Evolutionary conservation across 1,284 basidiomycete genomes (phyloP).

Genomic region (Boletus smithii): DNA sequence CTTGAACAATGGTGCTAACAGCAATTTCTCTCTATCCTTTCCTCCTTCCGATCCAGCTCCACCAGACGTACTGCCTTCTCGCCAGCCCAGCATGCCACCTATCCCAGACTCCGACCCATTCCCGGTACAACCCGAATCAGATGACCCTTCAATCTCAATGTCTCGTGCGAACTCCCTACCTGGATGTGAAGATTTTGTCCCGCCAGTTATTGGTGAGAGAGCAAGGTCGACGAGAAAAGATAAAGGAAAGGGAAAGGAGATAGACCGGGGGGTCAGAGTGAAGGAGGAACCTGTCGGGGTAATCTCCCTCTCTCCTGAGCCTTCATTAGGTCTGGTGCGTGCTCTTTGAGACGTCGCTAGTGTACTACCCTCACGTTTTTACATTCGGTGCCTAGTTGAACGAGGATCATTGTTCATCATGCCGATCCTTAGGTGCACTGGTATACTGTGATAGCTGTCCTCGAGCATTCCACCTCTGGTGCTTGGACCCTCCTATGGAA

Average conservation of each 20-base stretch:
- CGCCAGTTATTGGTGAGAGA: conserved; percentile 33
- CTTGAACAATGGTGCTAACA: conserved; percentile 41
- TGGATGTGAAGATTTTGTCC: conserved; percentile 43
- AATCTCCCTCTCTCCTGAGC: conserved; percentile 51
- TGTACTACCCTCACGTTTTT: conserved; percentile 18
- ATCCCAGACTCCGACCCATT: conserved; percentile 40
- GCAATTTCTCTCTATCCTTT: conserved; percentile 29
- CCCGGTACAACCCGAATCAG: conserved; percentile 49
- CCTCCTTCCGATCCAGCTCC: conserved; percentile 40
- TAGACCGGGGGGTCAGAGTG: conserved; percentile 51
- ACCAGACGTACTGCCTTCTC: conserved; percentile 33
- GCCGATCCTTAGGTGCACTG: conserved; percentile 75
- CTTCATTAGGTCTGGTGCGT: conserved; percentile 41
- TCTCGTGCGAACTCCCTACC: conserved; percentile 62
- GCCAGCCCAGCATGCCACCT: conserved; percentile 37
- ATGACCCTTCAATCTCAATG: conserved; percentile 41
- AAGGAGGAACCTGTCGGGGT: conserved; percentile 66
- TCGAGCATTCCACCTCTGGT: conserved; percentile 93
- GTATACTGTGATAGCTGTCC: conserved; percentile 98
- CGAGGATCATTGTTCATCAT: conserved; percentile 93
- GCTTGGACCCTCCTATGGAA: conserved; percentile 93
- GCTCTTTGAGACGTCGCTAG: conserved; percentile 10
- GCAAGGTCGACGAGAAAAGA: conserved; percentile 37
- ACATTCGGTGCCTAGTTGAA: conserved; percentile 57
- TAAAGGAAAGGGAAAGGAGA: conserved; percentile 68